Evolutionary conservation across 371 early-diverging fungal species (phyloP), one percentile per base, ranked within the genome.

Genomic region (Mucor circinelloides): DNA sequence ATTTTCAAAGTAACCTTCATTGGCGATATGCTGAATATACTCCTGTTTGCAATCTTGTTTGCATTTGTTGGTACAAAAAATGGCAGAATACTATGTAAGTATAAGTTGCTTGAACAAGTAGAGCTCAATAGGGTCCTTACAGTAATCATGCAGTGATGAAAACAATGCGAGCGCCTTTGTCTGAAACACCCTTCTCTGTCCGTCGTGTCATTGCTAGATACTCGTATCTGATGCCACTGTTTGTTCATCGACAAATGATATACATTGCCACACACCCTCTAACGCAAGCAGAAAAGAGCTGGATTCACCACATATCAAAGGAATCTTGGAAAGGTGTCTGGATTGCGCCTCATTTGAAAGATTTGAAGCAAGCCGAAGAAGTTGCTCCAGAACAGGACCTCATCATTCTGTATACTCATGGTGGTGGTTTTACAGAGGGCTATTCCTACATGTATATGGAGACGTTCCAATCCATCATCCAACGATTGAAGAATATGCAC

Each of bases 361-460:
- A 50, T 19, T 5, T 61, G 0, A 50, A 19, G 12, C 58, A 70
- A 44, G 59, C 57, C 8, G 72, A 74, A 25, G 62, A 69, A 2
- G 48, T 40, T 17, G 66, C 58, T 0, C 17, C 54, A 5, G 64
- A 64, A 17, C 19, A 59, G 12, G 78, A 77, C 36, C 9, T 74
- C 12, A 34, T 74, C 19, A 62, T 77, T 27, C 65, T 72, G n/a
- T 63, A 70, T 38, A 48, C 68, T 44, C 75, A 77, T 30, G 67
- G 76, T 34, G 78, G 78, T 19, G 78, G 78, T 10, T 77, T 77
- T 50, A 25, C 34, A n/a, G 25, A 60, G 19, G 78, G 78, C 1
- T 56, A 61, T 48, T 61, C 72, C 6, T 59, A 62, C 28, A 74
- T 77, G 74, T 70, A 65, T 30, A 69, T 74, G 74, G 15, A 57